Percentiles rank a stretch among this genome's conserved stretches.
phyloP scores from a whole-genome alignment of 2,329 filamentous ascomycete species.

The Sclerotinia borealis region DNA sequence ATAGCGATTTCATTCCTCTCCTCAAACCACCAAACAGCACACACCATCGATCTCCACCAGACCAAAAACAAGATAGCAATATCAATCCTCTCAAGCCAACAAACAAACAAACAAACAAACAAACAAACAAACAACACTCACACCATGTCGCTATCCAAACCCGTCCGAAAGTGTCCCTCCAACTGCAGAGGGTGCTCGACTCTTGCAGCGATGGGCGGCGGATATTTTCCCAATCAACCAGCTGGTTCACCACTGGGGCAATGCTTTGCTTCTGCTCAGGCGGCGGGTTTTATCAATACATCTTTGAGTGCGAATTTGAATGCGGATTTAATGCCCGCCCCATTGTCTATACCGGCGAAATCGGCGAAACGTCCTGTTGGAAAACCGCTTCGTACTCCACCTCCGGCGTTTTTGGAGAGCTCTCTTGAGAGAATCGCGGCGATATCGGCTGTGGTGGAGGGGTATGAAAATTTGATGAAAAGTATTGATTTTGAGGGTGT shows the following conservation, averaged over 20 bases:
- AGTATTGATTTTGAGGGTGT: no score
- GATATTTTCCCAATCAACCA: not conserved
- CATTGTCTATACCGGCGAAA: not conserved
- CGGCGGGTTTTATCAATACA: not conserved
- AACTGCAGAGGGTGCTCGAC: conserved; percentile 1
- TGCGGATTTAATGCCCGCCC: not conserved
- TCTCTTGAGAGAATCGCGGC: not conserved
- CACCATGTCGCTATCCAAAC: conserved; percentile 2
- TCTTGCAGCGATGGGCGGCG: not conserved
- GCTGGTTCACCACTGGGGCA: not conserved
- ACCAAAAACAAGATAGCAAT: not conserved
- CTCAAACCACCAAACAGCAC: no score
- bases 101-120: no score
- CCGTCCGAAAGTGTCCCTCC: not conserved
- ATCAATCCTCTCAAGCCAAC: not conserved
- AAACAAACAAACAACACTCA: not conserved
- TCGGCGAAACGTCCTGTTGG: not conserved
- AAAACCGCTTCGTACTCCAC: not conserved
- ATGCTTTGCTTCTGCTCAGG: not conserved
- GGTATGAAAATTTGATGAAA: not conserved
- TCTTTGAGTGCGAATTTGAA: not conserved
- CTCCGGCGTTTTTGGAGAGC: not conserved
- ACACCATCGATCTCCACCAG: no score
- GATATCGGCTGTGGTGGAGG: not conserved
- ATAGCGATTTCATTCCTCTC: not conserved